Conservation (phyloP, 768 basidiomycete genomes). For the Termitomyces heimii region DNA sequence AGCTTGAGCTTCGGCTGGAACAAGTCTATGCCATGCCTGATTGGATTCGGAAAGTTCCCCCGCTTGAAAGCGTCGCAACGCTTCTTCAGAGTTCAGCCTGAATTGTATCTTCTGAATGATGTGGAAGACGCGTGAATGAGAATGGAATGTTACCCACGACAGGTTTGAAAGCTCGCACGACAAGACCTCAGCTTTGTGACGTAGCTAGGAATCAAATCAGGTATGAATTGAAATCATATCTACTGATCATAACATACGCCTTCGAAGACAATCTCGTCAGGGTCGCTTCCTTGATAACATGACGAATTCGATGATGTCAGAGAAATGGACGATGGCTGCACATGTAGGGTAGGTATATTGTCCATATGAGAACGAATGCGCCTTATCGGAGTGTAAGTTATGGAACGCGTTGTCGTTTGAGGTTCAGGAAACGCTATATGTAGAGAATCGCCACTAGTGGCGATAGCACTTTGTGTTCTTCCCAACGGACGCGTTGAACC, state of each 20-base stretch:
- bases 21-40: conserved; percentile 79
- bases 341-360: conserved; percentile 19
- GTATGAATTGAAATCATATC: neutral
- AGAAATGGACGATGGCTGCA: conserved; percentile 16
- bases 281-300: conserved; percentile 28
- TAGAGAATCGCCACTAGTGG: conserved; percentile 9
- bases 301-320: conserved; percentile 30
- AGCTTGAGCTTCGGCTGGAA: conserved; percentile 65
- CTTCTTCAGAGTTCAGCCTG: conserved; percentile 61
- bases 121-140: conserved; percentile 1
- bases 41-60: conserved; percentile 61
- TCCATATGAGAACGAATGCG: conserved; percentile 23
- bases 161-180: conserved; percentile 27
- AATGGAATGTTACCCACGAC: conserved; percentile 27
- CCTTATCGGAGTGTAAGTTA: conserved; percentile 26
- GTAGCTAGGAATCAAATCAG: conserved; percentile 3
- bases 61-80: conserved; percentile 59
- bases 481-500: conserved; percentile 21
- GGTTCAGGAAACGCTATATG: conserved; percentile 46
- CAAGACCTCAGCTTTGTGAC: conserved; percentile 13
- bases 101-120: conserved; percentile 14
- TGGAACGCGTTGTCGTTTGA: conserved; percentile 35
- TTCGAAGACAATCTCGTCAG: conserved; percentile 21
- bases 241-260: conserved; percentile 22
- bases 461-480: conserved; percentile 33